Conservation (phyloP, 2,329 filamentous ascomycete species). For the Furcasterigmium furcatum region DNA sequence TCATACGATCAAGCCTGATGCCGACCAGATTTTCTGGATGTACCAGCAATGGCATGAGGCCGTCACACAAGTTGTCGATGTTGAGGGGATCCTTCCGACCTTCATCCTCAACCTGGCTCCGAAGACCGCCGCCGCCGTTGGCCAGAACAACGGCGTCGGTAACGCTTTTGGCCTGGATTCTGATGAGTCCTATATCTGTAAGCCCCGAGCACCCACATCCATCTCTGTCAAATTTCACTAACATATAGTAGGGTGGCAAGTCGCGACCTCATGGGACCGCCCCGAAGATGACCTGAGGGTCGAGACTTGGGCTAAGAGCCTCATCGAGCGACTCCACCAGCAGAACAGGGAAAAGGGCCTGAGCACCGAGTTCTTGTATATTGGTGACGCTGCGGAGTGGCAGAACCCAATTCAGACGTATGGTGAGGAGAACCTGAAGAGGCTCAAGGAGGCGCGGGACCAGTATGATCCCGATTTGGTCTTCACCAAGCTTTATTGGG, state of each 20-base stretch:
- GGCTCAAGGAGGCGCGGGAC: conserved; percentile 22
- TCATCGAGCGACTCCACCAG: conserved; percentile 23
- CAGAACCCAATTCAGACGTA: conserved; percentile 30
- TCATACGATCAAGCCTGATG: conserved; percentile 31
- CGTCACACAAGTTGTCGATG: conserved; percentile 25
- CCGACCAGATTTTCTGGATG: conserved; percentile 22
- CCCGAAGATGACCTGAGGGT: conserved; percentile 30
- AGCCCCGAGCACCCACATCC: conserved; percentile 6
- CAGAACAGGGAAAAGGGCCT: conserved; percentile 24
- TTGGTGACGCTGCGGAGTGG: conserved; percentile 31
- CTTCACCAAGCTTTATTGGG: conserved; percentile 29
- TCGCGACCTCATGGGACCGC: conserved; percentile 30
- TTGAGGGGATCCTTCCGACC: conserved; percentile 31
- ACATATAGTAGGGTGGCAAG: conserved; percentile 27
- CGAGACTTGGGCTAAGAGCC: conserved; percentile 23
- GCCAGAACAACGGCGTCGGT: conserved; percentile 29
- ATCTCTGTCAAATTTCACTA: background rate
- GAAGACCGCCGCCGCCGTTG: conserved; percentile 20
- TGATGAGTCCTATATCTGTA: conserved; percentile 25
- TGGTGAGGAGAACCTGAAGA: conserved; percentile 25
- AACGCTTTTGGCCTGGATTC: conserved; percentile 31
- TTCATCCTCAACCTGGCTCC: conserved; percentile 28
- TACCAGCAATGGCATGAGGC: conserved; percentile 29
- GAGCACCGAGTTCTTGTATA: conserved; percentile 29
- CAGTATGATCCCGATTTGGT: conserved; percentile 26